A percentile compares a stretch with the other conserved stretches of the same genome.
These are phyloP conservation scores for Fusarium newnesense DNA, from an alignment of 2,329 filamentous ascomycete species.

Conservation along the genomic window DNA sequence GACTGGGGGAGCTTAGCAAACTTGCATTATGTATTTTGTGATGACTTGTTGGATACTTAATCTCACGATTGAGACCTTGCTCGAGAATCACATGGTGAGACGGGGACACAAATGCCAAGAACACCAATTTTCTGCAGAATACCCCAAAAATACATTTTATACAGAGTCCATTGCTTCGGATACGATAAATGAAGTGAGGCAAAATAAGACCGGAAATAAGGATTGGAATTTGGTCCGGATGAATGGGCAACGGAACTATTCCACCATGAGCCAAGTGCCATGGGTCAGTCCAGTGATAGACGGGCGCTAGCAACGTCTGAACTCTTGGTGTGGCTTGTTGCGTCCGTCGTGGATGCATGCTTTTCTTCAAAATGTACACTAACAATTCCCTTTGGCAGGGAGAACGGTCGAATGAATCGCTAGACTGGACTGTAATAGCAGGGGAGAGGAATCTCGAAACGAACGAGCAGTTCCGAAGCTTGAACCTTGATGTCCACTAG, in stretches of 20 bases:
- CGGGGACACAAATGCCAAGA: not conserved
- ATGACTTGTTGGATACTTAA: conserved; percentile 14
- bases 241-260: conserved; percentile 20
- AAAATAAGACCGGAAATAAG: not conserved
- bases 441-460: not conserved
- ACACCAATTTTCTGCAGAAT: not conserved
- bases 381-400: not conserved
- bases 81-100: conserved; percentile 22
- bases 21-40: conserved; percentile 14
- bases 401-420: conserved; percentile 24
- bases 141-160: not conserved
- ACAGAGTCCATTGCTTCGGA: not conserved
- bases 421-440: conserved; percentile 9
- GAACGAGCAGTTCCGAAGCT: not conserved
- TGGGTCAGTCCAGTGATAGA: conserved; percentile 19
- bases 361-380: conserved; percentile 18
- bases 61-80: conserved; percentile 11
- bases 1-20: conserved; percentile 24
- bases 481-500: conserved; percentile 4
- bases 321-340: conserved; percentile 32
- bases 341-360: conserved; percentile 15
- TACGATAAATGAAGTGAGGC: not conserved
- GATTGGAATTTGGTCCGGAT: conserved; percentile 21
- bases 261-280: not conserved
- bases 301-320: conserved; percentile 36